A percentile compares a stretch with the other conserved stretches of the same genome.
These are phyloP conservation scores for Pulveroboletus sp. DNA, from an alignment of 768 basidiomycete genomes.

Conservation along the genomic window DNA sequence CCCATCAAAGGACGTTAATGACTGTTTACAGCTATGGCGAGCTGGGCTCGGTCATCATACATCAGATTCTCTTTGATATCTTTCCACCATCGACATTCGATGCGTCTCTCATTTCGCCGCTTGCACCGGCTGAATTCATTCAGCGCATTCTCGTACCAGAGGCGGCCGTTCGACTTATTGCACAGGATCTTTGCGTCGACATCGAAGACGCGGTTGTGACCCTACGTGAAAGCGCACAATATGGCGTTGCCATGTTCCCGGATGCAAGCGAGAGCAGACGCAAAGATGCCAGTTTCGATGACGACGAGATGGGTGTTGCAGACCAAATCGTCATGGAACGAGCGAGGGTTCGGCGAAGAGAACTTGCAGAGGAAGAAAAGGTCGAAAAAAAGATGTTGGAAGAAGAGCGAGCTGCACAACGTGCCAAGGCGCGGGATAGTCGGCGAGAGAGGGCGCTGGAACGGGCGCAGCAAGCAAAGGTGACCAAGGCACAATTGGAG, in stretches of 20 bases:
- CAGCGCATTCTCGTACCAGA: slow-evolving; percentile 89
- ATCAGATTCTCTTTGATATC: slow-evolving; percentile 67
- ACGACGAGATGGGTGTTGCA: slow-evolving; percentile 29
- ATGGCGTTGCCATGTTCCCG: slow-evolving; percentile 84
- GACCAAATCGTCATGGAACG: slow-evolving; percentile 44
- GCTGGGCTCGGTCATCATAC: slow-evolving; percentile 75
- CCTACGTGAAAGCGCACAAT: slow-evolving; percentile 71
- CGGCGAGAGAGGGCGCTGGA: slow-evolving; percentile 20
- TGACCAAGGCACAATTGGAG: slow-evolving; percentile 1
- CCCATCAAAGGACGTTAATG: neutral
- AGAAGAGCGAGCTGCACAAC: slow-evolving; percentile 21
- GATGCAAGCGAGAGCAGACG: slow-evolving; percentile 31
- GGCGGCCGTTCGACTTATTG: slow-evolving; percentile 75
- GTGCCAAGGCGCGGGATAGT: slow-evolving; percentile 13
- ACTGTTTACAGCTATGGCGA: slow-evolving; percentile 68
- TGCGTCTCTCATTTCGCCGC: slow-evolving; percentile 51
- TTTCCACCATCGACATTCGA: slow-evolving; percentile 63
- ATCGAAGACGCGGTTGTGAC: slow-evolving; percentile 50
- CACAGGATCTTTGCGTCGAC: slow-evolving; percentile 57
- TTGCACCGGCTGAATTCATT: slow-evolving; percentile 72
- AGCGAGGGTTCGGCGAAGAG: slow-evolving; percentile 36
- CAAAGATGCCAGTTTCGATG: slow-evolving; percentile 35
- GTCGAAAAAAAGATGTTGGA: slow-evolving; percentile 28
- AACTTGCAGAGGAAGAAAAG: slow-evolving; percentile 39
- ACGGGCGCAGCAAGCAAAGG: slow-evolving; percentile 15